These are phyloP conservation scores for Xanthoconium separans DNA, from an alignment of 1,284 basidiomycete genomes.

Conservation along the genomic window DNA sequence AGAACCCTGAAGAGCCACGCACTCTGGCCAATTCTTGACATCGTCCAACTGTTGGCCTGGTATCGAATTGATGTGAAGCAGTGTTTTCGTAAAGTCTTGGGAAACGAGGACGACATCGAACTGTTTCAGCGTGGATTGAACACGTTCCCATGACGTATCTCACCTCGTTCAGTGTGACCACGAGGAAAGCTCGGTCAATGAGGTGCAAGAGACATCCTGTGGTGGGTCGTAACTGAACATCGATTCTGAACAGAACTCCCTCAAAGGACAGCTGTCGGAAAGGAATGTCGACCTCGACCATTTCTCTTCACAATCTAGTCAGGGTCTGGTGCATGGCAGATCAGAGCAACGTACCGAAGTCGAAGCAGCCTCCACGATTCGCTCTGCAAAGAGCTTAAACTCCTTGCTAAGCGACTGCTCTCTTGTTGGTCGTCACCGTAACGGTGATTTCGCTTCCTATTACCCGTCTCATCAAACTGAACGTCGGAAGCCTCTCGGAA, in stretches of 20 bases:
- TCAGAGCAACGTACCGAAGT: conserved; percentile 53
- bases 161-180: conserved; percentile 95
- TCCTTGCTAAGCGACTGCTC: conserved; percentile 91
- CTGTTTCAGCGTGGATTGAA: conserved; percentile 95
- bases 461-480: conserved; percentile 99
- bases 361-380: conserved; percentile 85
- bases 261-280: conserved; percentile 97
- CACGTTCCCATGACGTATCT: conserved; percentile 95
- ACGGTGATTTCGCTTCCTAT: conserved; percentile 94
- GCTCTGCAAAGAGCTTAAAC: conserved; percentile 93
- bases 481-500: conserved; percentile 98
- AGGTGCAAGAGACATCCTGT: conserved; percentile 97
- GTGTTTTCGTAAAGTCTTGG: conserved; percentile 92
- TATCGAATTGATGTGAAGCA: conserved; percentile 94
- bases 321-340: background rate
- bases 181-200: conserved; percentile 94
- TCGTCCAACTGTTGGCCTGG: conserved; percentile 90
- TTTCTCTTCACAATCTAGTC: conserved; percentile 50
- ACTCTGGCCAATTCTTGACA: conserved; percentile 99
- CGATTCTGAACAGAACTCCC: conserved; percentile 95
- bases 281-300: conserved; percentile 92
- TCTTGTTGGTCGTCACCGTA: conserved; percentile 99
- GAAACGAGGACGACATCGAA: conserved; percentile 98
- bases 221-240: conserved; percentile 92
- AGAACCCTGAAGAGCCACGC: conserved; percentile 36